Percentiles rank a stretch among this genome's conserved stretches.
Conservation (phyloP, 768 basidiomycete genomes). For the Tylopilus subfusipes region DNA sequence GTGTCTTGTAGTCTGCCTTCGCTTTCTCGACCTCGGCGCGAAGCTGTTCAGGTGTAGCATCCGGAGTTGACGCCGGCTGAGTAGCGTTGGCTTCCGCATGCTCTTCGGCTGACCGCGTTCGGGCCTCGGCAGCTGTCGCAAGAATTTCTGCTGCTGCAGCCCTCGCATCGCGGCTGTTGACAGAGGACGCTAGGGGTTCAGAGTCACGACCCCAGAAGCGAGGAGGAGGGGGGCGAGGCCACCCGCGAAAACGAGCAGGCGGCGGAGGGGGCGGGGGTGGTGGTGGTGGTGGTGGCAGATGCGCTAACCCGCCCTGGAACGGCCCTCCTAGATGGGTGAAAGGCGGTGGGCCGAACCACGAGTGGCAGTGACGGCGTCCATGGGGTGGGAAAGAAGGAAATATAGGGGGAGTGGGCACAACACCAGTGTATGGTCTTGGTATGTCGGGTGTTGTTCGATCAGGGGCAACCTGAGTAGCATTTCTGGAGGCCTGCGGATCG, state of each 20-base stretch:
- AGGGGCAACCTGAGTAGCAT: not conserved
- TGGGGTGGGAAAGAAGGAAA: constrained; percentile 18
- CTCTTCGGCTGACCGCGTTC: constrained; percentile 6
- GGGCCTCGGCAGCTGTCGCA: constrained; percentile 17
- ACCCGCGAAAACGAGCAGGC: constrained; percentile 8
- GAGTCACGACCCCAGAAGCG: constrained; percentile 14
- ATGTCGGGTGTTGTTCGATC: constrained; percentile 1
- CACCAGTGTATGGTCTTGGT: constrained; percentile 5
- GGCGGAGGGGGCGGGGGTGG: constrained; percentile 7
- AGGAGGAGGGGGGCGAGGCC: constrained; percentile 27
- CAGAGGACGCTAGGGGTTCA: not conserved
- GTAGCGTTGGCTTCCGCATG: not conserved
- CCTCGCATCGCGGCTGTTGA: constrained; percentile 8
- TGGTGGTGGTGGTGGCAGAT: constrained; percentile 22
- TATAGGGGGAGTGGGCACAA: constrained; percentile 12
- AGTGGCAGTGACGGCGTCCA: constrained; percentile 20
- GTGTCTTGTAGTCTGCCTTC: constrained; percentile 61
- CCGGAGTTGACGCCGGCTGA: not conserved
- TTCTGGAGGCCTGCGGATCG: constrained; percentile 1
- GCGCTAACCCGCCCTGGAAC: constrained; percentile 19
- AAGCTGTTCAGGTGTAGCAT: constrained; percentile 23
- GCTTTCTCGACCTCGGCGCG: constrained; percentile 55
- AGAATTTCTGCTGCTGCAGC: constrained; percentile 13
- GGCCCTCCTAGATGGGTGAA: constrained; percentile 5
- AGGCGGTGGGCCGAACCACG: constrained; percentile 23